A percentile compares a stretch with the other conserved stretches of the same genome.
Conservation (phyloP, 2,329 filamentous ascomycete genomes). For the Xylaria arbuscula region DNA sequence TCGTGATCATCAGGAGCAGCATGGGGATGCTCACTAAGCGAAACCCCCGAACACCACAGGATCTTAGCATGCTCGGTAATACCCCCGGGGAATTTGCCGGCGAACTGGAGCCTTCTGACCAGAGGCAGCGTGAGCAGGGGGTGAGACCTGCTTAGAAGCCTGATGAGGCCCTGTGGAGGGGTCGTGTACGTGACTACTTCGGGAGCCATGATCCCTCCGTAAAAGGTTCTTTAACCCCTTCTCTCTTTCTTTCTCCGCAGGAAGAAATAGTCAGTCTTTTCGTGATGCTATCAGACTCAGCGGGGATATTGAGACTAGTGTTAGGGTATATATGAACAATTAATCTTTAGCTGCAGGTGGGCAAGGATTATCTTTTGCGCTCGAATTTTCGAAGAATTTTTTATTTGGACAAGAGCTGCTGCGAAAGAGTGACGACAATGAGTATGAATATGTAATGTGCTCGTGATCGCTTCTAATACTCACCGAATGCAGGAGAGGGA, state of each 20-base stretch:
- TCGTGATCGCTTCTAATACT: neutral
- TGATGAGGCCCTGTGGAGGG: slow-evolving; percentile 55
- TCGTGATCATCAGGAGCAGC: neutral
- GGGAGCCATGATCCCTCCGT: slow-evolving; percentile 19
- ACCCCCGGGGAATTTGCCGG: slow-evolving; percentile 56
- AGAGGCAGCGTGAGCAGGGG: slow-evolving; percentile 70
- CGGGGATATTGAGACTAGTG: neutral
- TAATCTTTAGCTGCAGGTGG: neutral
- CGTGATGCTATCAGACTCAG: neutral
- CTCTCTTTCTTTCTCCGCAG: neutral
- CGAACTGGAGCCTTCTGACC: slow-evolving; percentile 71
- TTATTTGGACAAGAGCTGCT: neutral
- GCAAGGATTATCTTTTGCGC: neutral
- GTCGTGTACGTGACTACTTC: slow-evolving; percentile 45
- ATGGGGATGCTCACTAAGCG: slow-evolving; percentile 16
- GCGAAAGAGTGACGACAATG: neutral
- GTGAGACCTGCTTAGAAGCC: slow-evolving; percentile 58
- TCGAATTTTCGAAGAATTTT: neutral
- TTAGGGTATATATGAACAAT: neutral
- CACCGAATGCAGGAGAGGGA: neutral
- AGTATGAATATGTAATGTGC: neutral
- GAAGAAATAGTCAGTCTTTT: neutral
- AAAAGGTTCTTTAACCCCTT: neutral
- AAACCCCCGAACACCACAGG: slow-evolving; percentile 44
- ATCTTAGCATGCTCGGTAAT: slow-evolving; percentile 58